Percentiles rank a stretch among this genome's conserved stretches.
These are phyloP conservation scores for Novymonas esmeraldas DNA, from an alignment of 208 protist species.

Conservation along the genomic window DNA sequence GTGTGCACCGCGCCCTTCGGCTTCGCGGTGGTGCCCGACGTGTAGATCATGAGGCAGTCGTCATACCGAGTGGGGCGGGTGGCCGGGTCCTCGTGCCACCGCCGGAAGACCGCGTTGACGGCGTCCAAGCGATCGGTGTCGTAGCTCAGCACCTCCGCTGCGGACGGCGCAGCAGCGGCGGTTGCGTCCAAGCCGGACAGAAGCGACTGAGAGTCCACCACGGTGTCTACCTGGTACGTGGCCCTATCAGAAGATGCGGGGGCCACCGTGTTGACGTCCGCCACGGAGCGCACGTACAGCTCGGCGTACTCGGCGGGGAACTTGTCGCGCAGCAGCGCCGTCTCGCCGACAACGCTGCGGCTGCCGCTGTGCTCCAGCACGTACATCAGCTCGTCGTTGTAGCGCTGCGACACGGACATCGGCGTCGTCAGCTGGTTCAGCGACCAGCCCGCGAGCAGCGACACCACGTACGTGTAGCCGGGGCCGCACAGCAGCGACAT, in stretches of 20 bases:
- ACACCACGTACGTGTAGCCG: conserved; percentile 78
- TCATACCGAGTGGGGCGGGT: conserved; percentile 54
- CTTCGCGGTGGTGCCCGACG: conserved; percentile 93
- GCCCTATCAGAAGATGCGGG: too few species aligned
- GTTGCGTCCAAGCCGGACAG: too few species aligned
- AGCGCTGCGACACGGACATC: conserved; percentile 72
- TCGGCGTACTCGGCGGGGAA: conserved; percentile 57
- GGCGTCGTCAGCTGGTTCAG: conserved; percentile 79
- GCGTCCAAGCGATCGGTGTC: conserved; percentile 49
- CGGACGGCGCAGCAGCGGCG: too few species aligned
- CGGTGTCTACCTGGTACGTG: conserved; percentile 61
- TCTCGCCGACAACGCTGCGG: conserved; percentile 63
- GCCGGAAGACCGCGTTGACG: conserved; percentile 71
- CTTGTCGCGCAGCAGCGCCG: conserved; percentile 50
- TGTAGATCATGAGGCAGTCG: conserved; percentile 94
- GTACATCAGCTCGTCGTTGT: conserved; percentile 79
- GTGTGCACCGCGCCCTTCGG: conserved; percentile 95
- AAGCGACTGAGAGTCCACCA: too few species aligned
- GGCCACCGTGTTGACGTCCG: conserved; percentile 29
- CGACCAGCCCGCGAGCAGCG: conserved; percentile 74
- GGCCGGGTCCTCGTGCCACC: conserved; percentile 46
- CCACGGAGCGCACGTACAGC: conserved; percentile 36
- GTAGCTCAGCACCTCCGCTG: conserved; percentile 33
- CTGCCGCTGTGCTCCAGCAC: conserved; percentile 79
- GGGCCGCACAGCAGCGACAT: conserved; percentile 59